Base-by-base conservation (phyloP, 495 filamentous ascomycete genomes). In the Penicillium paxilli region DNA sequence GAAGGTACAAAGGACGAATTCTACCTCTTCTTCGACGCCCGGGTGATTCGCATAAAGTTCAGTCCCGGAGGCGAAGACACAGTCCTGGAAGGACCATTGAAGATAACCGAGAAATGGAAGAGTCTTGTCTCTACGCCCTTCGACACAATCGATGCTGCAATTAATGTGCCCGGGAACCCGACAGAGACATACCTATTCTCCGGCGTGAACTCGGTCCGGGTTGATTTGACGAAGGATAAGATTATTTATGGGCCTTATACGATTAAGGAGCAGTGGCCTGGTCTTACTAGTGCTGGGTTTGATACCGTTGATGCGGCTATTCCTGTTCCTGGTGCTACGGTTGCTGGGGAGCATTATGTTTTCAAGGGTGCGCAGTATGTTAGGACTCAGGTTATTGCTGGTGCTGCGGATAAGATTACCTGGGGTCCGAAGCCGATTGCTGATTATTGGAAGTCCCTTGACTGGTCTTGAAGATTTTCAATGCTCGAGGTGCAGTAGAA, bases 121-220 rank as follows among this genome's bases (percentile, higher is more conserved):
- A 33, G 30, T 9, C 51, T 59, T n/a, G 47, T 14, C 24, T 10
- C 40, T 17, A 52, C 57, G 5, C 37, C 38, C 2, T 59, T 44
- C n/a, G 57, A 59, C 28, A 59, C 57, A 20, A 47, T 59, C 35
- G 57, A 59, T 52, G 57, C 57, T n/a, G 52, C 37, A 14, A 33
- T 59, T 4, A 22, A 24, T 10, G 51, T 55, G 16, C 57, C 57
- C 9, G 26, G 25, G 22, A 55, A 51, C 17, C 20, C 51, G 2
- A 41, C 38, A 19, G 51, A 59, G 26, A 28, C 40, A 41, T 59
- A 59, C 38, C 24, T 59, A 38, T 59, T 59, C 51, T 37, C 46
- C 3, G 57, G 57, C 16, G 26, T 32, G 19, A 51, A 51, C 40
- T 59, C 50, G 28, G 57, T 55, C 38, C 44, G 45, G 16, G 30